Evolutionary conservation across 2,329 filamentous ascomycete species (phyloP).

Genomic region (Aspergillus caelatus): DNA sequence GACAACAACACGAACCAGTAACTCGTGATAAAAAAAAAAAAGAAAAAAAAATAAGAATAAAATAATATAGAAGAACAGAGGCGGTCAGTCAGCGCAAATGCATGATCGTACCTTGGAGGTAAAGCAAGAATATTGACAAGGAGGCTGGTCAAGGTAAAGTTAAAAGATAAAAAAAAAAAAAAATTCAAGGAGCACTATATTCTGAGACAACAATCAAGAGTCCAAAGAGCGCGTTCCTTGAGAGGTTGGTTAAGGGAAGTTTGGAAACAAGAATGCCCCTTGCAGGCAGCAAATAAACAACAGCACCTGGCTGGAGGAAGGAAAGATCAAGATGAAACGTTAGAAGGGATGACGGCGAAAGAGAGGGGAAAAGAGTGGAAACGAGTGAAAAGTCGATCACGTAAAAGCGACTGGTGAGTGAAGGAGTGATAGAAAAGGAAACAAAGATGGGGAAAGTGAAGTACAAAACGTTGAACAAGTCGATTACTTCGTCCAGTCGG

Average conservation of each 20-base stretch:
- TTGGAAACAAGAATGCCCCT: conserved; percentile 22
- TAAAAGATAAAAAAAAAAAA: background rate
- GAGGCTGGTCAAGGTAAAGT: conserved; percentile 10
- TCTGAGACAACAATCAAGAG: conserved; percentile 16
- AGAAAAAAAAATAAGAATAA: background rate
- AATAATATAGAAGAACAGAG: conserved; percentile 7
- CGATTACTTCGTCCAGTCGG: conserved; percentile 1
- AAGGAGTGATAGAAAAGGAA: conserved; percentile 15
- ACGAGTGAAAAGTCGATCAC: conserved; percentile 26
- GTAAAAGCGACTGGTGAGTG: conserved; percentile 17
- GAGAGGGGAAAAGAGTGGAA: conserved; percentile 12
- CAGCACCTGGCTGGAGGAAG: conserved; percentile 32
- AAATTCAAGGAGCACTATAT: conserved; percentile 9
- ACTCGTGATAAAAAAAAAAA: background rate
- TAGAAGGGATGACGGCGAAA: conserved; percentile 18
- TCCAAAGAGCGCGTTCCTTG: conserved; percentile 12
- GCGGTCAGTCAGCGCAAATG: conserved; percentile 4
- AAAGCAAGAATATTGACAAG: conserved; percentile 18
- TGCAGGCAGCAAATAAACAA: conserved; percentile 25
- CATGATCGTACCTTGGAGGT: conserved; percentile 13
- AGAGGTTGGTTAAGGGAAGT: conserved; percentile 21
- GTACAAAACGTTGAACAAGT: conserved; percentile 16
- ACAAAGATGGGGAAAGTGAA: conserved; percentile 11
- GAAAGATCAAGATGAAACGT: conserved; percentile 23
- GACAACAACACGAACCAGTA: conserved; percentile 11